Evolutionary conservation across 2,329 filamentous ascomycete genomes (phyloP).

Genomic region (Colletotrichum costaricense): DNA sequence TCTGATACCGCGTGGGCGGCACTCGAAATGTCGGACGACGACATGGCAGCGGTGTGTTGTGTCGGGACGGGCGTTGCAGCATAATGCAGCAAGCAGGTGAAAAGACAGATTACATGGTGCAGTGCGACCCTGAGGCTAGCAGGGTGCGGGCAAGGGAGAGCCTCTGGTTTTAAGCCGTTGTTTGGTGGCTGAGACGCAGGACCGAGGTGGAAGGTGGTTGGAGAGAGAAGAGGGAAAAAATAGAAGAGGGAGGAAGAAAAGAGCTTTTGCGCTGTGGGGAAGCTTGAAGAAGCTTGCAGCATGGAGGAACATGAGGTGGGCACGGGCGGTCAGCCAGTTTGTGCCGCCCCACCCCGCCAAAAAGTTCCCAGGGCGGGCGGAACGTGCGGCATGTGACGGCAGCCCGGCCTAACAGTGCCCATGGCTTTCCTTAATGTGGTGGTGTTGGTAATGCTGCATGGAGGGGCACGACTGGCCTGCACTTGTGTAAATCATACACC

Average conservation of each 20-base stretch:
- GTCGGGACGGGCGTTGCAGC: slow-evolving; percentile 27
- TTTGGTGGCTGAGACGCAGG: slow-evolving; percentile 31
- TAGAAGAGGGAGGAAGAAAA: slow-evolving; percentile 22
- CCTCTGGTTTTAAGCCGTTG: slow-evolving; percentile 12
- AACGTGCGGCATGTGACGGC: slow-evolving; percentile 29
- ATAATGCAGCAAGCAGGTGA: slow-evolving; percentile 28
- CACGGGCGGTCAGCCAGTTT: slow-evolving; percentile 28
- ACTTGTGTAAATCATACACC: not conserved
- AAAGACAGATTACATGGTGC: slow-evolving; percentile 35
- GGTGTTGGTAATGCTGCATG: slow-evolving; percentile 16
- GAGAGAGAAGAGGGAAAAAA: slow-evolving; percentile 27
- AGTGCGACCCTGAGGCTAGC: slow-evolving; percentile 22
- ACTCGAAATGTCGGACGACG: slow-evolving; percentile 52
- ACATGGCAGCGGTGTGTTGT: slow-evolving; percentile 47
- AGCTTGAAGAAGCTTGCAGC: slow-evolving; percentile 33
- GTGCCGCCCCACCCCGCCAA: slow-evolving; percentile 29
- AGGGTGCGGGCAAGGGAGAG: slow-evolving; percentile 22
- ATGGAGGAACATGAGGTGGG: slow-evolving; percentile 10
- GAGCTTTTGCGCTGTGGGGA: slow-evolving; percentile 28
- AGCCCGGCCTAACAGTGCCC: not conserved
- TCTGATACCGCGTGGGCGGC: slow-evolving; percentile 48
- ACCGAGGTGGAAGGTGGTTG: slow-evolving; percentile 28
- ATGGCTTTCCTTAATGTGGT: not conserved
- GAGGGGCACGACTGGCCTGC: slow-evolving; percentile 19
- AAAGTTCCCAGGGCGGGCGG: not conserved